A percentile compares a stretch with the other conserved stretches of the same genome.
Evolutionary conservation across 768 basidiomycete species (phyloP).

Genomic region (Naematelia encephala): DNA sequence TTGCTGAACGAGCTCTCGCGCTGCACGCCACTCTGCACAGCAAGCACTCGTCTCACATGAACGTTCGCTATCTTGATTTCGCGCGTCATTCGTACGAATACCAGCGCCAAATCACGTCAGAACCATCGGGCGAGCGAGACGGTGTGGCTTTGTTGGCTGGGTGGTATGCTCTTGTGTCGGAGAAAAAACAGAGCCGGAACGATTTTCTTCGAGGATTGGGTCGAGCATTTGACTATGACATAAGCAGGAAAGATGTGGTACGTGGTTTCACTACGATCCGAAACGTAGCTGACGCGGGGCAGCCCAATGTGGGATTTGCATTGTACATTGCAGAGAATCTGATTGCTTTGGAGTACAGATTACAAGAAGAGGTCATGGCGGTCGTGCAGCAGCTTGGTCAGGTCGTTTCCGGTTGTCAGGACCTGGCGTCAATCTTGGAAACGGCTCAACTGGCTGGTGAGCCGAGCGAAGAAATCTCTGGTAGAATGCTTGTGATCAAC

Average conservation of each 20-base stretch:
- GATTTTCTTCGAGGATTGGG: constrained; percentile 82
- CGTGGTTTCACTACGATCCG: constrained; percentile 7
- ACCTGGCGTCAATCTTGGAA: constrained; percentile 73
- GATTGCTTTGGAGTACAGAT: constrained; percentile 87
- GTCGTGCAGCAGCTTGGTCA: constrained; percentile 63
- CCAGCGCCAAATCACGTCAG: constrained; percentile 56
- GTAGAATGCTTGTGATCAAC: constrained; percentile 52
- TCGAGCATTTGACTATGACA: constrained; percentile 73
- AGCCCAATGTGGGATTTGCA: constrained; percentile 65
- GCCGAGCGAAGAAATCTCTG: constrained; percentile 65
- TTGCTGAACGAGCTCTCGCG: constrained; percentile 72
- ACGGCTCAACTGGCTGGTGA: constrained; percentile 71
- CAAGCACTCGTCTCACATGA: constrained; percentile 86
- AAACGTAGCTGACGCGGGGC: neutral
- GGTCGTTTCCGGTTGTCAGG: constrained; percentile 57
- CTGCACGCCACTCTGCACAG: constrained; percentile 77
- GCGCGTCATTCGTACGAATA: constrained; percentile 80
- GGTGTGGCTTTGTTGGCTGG: constrained; percentile 75
- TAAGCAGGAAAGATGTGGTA: constrained; percentile 51
- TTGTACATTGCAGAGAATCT: constrained; percentile 96
- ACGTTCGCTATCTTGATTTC: constrained; percentile 75
- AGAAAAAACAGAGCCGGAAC: constrained; percentile 78
- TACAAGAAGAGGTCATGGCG: constrained; percentile 84
- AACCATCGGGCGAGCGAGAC: constrained; percentile 54
- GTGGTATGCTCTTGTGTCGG: constrained; percentile 88